Percentiles rank a stretch among this genome's conserved stretches.
Evolutionary conservation across 805 yeast genomes (phyloP).

Genomic region (Komagataella kurtzmanii): DNA sequence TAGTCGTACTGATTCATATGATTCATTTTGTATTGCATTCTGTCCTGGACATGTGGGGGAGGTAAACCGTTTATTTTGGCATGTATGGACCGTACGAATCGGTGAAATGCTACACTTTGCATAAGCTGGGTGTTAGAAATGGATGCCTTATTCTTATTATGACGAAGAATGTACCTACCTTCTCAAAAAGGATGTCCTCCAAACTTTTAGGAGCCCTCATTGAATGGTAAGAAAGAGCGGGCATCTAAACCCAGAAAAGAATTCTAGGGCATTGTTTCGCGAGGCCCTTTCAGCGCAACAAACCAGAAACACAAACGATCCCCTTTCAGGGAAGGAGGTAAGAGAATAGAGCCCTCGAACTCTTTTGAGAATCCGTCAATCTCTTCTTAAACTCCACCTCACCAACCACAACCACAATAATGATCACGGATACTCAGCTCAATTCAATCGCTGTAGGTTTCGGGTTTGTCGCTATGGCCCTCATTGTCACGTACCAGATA

Average conservation of each 20-base stretch:
- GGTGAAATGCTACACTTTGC: slow-evolving; percentile 44
- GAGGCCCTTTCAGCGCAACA: not conserved
- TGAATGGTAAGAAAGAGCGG: not conserved
- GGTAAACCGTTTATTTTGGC: slow-evolving; percentile 51
- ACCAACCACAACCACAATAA: slow-evolving; percentile 12
- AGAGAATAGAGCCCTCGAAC: not conserved
- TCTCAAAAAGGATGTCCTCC: slow-evolving; percentile 5
- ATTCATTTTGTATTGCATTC: slow-evolving; percentile 2
- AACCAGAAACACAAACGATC: not conserved
- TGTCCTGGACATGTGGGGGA: slow-evolving; percentile 21
- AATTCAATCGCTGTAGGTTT: slow-evolving; percentile 58
- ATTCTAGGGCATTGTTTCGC: not conserved
- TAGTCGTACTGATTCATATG: slow-evolving; percentile 9
- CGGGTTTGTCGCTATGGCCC: slow-evolving; percentile 58
- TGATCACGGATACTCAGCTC: slow-evolving; percentile 80
- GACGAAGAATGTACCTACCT: slow-evolving; percentile 1
- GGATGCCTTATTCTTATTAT: not conserved
- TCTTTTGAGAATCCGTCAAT: not conserved
- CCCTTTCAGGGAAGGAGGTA: not conserved
- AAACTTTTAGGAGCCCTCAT: slow-evolving; percentile 1
- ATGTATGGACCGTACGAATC: slow-evolving; percentile 49
- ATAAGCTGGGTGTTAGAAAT: slow-evolving; percentile 22
- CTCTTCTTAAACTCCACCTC: not conserved
- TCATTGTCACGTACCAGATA: slow-evolving; percentile 58
- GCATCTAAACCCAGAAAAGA: no score